A percentile compares a stretch with the other conserved stretches of the same genome.
Conservation (phyloP, 2,329 filamentous ascomycete species). For the Clarireedia monteithiana region DNA sequence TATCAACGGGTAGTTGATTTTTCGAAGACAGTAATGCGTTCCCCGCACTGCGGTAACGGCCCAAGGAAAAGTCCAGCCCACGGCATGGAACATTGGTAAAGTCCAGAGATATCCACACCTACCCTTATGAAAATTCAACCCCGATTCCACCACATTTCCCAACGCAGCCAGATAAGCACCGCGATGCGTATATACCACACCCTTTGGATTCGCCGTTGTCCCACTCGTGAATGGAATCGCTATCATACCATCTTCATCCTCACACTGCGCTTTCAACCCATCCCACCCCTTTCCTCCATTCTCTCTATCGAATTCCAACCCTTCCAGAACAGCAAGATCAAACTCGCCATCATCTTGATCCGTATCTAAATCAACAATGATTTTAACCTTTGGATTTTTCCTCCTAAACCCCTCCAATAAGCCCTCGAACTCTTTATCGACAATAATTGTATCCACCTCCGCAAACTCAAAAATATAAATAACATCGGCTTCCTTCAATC, state of each 20-base stretch:
- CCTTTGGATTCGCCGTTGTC: slow-evolving; percentile 86
- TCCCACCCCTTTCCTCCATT: slow-evolving; percentile 66
- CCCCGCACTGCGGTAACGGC: slow-evolving; percentile 85
- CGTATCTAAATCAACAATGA: slow-evolving; percentile 77
- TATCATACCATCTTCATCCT: slow-evolving; percentile 75
- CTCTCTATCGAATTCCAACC: slow-evolving; percentile 62
- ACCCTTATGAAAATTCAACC: slow-evolving; percentile 62
- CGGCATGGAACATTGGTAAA: slow-evolving; percentile 73
- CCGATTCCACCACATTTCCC: slow-evolving; percentile 82
- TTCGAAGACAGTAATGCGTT: slow-evolving; percentile 90
- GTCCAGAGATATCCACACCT: slow-evolving; percentile 86
- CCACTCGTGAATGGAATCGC: slow-evolving; percentile 91
- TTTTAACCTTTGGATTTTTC: slow-evolving; percentile 52
- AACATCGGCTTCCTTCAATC: slow-evolving; percentile 77
- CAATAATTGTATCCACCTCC: slow-evolving; percentile 80
- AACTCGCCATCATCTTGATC: slow-evolving; percentile 73
- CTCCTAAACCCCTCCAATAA: slow-evolving; percentile 61
- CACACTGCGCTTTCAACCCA: slow-evolving; percentile 58
- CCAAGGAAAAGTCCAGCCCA: slow-evolving; percentile 72
- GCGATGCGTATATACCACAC: slow-evolving; percentile 85
- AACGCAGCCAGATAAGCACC: slow-evolving; percentile 79
- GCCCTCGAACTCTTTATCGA: slow-evolving; percentile 69
- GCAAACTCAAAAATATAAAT: slow-evolving; percentile 84
- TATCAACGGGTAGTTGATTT: slow-evolving; percentile 90
- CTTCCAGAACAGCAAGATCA: slow-evolving; percentile 75